Base-by-base conservation (phyloP, 257 asterid species). In the Ballota nigra region DNA sequence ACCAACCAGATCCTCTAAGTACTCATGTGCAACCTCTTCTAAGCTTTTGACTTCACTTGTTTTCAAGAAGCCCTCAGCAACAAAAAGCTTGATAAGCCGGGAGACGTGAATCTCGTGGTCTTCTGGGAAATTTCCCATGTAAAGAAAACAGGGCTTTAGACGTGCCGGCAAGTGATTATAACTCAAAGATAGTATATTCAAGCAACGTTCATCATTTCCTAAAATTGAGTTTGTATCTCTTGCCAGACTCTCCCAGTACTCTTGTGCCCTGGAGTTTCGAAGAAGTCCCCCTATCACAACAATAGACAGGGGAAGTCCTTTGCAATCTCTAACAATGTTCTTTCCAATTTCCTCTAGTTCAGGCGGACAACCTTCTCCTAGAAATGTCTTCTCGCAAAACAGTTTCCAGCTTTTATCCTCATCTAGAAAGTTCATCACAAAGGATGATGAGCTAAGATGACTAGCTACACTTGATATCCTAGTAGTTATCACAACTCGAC, bases 331-430 rank as follows among this genome's bases (percentile, higher is more conserved):
- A 0, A 8, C 40, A 43, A 66, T 66, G 0, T n/a, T 19, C 52
- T 49, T 67, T 49, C 72, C 72, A 4, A 16, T 47, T 67, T 11
- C n/a, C n/a, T n/a, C n/a, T n/a, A n/a, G n/a, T n/a, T n/a, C n/a
- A n/a, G n/a, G n/a, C 20, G 52, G 73, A 6, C 73, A 52, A 5
- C 13, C 52, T 31, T 68, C 63, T 11, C 52, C 29, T 51, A 4
- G 49, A 67, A 67, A 67, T 51, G n/a, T n/a, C n/a, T n/a, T n/a
- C n/a, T n/a, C n/a, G n/a, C 63, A 33, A 13, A 68, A 68, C 4
- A 68, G 19, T 9, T 19, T 11, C 73, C 52, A 52, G 34, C 52
- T 51, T 6, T 1, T 31, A 4, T 29, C 63, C 8, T 68, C 47
- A 31, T 29, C 51, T 10, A 68, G 11, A 19, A n/a, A n/a, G n/a